Base-by-base conservation (phyloP, 352 stramenopile genomes). In the Globisporangium paddicum region DNA sequence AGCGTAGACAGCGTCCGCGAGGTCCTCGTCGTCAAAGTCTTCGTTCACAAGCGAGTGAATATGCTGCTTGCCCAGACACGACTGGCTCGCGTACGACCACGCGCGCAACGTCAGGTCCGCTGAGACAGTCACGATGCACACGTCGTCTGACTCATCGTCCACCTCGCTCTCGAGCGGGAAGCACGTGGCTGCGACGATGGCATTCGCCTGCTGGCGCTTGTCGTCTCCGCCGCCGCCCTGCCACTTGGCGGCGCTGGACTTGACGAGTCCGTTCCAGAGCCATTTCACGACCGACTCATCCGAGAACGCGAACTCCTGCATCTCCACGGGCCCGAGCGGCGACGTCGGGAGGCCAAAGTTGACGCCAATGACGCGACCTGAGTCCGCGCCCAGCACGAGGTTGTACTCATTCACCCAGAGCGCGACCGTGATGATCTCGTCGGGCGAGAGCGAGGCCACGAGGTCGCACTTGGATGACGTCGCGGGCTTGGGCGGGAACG, bases 381-480 rank as follows among this genome's bases (percentile, higher is more conserved):
- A 48, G 62, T 90, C 79, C 2, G 76, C 85, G 11, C 78, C 79
- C 21, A 92, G 50, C 19, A 89, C 75, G 19, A 89, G 32, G 51
- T 92, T 90, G 62, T 83, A 89, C 65, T 90, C 82, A 48, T 92
- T 89, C 18, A 90, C 66, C 82, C 82, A 90, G 13, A 87, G 53
- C 26, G 75, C 79, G 19, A 78, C 76, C 1, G 76, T 84, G 48
- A 92, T 65, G 46, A 86, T 74, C 35, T 92, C 79, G 30, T 88
- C 68, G 6, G 66, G 53, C n/a, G 68, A 59, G 16, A 90, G 58
- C 40, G 65, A 77, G 26, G 68, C 58, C 25, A 90, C 47, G n/a
- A 79, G 67, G 58, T 88, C 71, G 32, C 72, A 79, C 16, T 57
- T 62, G 23, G 62, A 66, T 3, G 62, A 38, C 14, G 76, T 77